These are phyloP conservation scores for Linderina pennispora DNA, from an alignment of 192 early-diverging fungal genomes.

Conservation along the genomic window DNA sequence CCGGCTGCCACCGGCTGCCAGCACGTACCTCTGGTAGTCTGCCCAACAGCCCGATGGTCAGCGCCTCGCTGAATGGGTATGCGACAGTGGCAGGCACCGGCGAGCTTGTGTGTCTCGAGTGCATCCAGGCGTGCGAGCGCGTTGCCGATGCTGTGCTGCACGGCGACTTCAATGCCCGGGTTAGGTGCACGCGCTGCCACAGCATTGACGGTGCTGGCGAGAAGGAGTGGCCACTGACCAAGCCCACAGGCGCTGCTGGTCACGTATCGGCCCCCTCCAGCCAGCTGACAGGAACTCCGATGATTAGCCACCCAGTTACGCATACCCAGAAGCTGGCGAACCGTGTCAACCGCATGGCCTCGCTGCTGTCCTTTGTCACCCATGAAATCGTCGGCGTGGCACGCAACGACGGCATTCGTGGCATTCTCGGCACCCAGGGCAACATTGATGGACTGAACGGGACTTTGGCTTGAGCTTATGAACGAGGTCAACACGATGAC, in stretches of 20 bases:
- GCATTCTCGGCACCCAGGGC: slow-evolving; percentile 60
- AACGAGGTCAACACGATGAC: slow-evolving; percentile 61
- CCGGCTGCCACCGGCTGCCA: slow-evolving; percentile 1
- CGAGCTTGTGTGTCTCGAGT: slow-evolving; percentile 38
- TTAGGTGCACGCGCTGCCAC: slow-evolving; percentile 44
- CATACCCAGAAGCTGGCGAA: slow-evolving; percentile 42
- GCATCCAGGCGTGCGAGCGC: slow-evolving; percentile 43
- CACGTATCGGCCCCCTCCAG: too few species aligned
- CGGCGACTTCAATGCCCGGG: slow-evolving; percentile 42
- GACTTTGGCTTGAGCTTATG: slow-evolving; percentile 60
- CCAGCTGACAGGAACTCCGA: too few species aligned
- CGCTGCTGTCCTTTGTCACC: slow-evolving; percentile 38
- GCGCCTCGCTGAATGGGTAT: too few species aligned
- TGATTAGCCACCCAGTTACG: slow-evolving; percentile 18
- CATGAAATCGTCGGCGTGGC: slow-evolving; percentile 62
- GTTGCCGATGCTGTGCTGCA: slow-evolving; percentile 40
- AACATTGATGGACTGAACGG: slow-evolving; percentile 53
- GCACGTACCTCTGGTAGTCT: neutral
- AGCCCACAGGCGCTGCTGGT: slow-evolving; percentile 2
- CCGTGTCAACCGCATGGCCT: slow-evolving; percentile 45
- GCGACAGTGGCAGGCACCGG: slow-evolving; percentile 19
- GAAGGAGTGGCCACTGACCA: slow-evolving; percentile 19
- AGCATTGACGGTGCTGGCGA: neutral
- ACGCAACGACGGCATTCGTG: slow-evolving; percentile 64
- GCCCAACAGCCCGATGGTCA: too few species aligned